These are phyloP conservation scores for Vitis amurensis DNA, from an alignment of 164 flowering plant genomes.

Conservation along the genomic window DNA sequence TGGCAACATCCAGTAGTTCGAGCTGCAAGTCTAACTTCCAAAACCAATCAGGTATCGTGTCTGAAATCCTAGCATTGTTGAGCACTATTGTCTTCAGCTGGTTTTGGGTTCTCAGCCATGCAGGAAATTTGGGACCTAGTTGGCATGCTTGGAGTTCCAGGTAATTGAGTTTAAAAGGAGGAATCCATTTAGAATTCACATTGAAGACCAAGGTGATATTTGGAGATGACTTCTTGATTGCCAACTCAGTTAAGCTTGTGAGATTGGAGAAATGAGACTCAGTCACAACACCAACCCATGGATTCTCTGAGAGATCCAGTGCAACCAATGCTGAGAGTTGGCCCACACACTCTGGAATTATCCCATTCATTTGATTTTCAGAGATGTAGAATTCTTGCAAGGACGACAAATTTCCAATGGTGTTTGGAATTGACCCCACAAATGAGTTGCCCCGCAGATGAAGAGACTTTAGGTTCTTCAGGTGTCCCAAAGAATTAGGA, in stretches of 20 bases:
- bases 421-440: conserved; percentile 15
- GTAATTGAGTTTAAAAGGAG: no score
- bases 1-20: no score
- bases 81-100: background rate
- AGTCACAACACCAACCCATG: conserved; percentile 13
- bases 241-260: no score
- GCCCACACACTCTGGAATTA: no score
- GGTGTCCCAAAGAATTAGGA: conserved; percentile 12
- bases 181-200: no score
- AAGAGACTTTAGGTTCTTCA: conserved; percentile 3
- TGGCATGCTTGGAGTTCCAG: background rate
- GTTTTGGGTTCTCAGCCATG: conserved; percentile 11
- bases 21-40: background rate
- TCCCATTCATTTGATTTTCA: conserved; percentile 11
- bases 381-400: conserved; percentile 1
- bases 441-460: conserved; percentile 6
- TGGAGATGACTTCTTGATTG: no score
- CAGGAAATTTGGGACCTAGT: conserved; percentile 7
- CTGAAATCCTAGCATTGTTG: no score
- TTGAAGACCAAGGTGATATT: no score
- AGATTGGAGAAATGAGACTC: conserved; percentile 18
- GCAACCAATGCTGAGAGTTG: no score
- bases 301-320: background rate
- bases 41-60: background rate
- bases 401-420: conserved; percentile 17